Evolutionary conservation across 208 protist genomes (phyloP).

Genomic region (Balamuthia mandrillaris): DNA sequence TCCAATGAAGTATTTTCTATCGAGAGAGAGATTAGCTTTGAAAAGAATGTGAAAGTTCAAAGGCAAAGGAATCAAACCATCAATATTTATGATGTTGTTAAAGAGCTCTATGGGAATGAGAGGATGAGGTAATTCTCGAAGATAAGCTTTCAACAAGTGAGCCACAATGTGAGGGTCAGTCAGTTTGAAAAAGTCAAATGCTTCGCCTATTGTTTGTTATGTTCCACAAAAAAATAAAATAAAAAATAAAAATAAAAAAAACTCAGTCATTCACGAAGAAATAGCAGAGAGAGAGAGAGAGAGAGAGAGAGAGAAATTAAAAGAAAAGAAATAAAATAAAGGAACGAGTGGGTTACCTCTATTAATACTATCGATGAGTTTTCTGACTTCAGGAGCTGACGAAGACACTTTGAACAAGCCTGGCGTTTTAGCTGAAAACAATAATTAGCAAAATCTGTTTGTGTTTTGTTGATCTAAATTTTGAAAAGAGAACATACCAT

Average conservation of each 20-base stretch:
- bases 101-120: constrained; percentile 35
- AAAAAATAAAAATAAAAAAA: no score
- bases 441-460: no score
- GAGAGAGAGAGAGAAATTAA: no score
- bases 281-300: no score
- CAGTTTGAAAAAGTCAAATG: constrained; percentile 28
- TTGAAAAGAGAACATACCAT: background rate
- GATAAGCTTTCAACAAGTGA: constrained; percentile 18
- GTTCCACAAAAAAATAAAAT: no score
- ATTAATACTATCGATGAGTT: constrained; percentile 29
- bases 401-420: constrained; percentile 4
- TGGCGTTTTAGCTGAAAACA: background rate
- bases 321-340: no score
- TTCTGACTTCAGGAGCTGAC: constrained; percentile 16
- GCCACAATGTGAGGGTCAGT: constrained; percentile 35
- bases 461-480: background rate
- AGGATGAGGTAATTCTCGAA: background rate
- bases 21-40: background rate
- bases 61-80: background rate
- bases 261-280: no score
- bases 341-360: background rate
- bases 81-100: background rate
- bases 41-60: background rate
- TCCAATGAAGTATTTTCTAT: background rate
- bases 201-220: no score